phyloP scores from a whole-genome alignment of 106 monocot genomes.

The Dioscorea zingiberensis region DNA sequence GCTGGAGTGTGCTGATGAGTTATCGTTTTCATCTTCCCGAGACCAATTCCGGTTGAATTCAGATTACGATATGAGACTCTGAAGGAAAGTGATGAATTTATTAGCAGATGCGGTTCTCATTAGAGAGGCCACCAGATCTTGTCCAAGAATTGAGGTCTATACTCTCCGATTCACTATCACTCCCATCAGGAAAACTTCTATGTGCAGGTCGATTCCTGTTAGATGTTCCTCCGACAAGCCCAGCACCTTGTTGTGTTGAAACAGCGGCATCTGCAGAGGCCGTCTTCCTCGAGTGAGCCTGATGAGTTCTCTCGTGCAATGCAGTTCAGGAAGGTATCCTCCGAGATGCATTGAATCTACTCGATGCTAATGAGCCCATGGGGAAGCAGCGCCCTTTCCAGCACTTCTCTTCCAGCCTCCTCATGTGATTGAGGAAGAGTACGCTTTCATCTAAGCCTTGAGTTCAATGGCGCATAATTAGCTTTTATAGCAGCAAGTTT shows the following conservation, averaged over 20 bases:
- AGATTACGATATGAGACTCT: slow-evolving; percentile 40
- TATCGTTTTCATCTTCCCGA: slow-evolving; percentile 29
- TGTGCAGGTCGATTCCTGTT: neutral
- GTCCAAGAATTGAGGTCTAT: slow-evolving; percentile 82
- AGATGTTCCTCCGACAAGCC: neutral
- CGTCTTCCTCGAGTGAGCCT: slow-evolving; percentile 75
- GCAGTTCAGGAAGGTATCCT: slow-evolving; percentile 94
- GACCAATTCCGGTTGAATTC: slow-evolving; percentile 14
- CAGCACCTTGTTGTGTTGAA: slow-evolving; percentile 8
- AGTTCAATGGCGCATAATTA: slow-evolving; percentile 94
- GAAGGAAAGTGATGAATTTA: slow-evolving; percentile 63
- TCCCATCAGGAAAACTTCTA: slow-evolving; percentile 35
- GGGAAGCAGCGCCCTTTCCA: slow-evolving; percentile 50
- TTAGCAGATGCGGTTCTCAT: slow-evolving; percentile 82
- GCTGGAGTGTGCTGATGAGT: slow-evolving; percentile 5
- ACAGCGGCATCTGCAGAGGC: slow-evolving; percentile 15
- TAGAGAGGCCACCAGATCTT: slow-evolving; percentile 69
- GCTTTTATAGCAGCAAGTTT: slow-evolving; percentile 92
- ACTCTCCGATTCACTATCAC: slow-evolving; percentile 83
- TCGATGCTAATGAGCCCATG: slow-evolving; percentile 22
- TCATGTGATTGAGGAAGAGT: slow-evolving; percentile 85
- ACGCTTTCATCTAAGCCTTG: slow-evolving; percentile 86
- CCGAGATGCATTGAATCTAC: slow-evolving; percentile 52
- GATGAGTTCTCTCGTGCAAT: slow-evolving; percentile 87
- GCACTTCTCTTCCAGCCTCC: slow-evolving; percentile 70